These are phyloP conservation scores for Yarrowia keelungensis DNA, from an alignment of 805 yeast genomes.

Conservation along the genomic window DNA sequence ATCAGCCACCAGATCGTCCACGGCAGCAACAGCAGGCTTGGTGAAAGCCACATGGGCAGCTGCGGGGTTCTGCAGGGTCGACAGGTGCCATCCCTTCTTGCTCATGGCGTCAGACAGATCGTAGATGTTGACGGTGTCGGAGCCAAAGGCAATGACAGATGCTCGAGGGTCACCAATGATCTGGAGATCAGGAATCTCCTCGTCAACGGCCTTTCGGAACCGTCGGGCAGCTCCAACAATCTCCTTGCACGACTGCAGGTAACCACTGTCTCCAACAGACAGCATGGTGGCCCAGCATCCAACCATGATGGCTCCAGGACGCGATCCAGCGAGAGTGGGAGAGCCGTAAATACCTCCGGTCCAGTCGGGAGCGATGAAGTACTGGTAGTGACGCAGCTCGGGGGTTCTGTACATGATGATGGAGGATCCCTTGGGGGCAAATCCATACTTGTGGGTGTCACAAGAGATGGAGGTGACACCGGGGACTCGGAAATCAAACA, in stretches of 20 bases:
- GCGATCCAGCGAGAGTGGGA: slow-evolving; percentile 94
- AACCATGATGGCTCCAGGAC: slow-evolving; percentile 97
- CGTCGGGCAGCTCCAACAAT: slow-evolving; percentile 71
- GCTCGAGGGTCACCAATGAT: slow-evolving; percentile 85
- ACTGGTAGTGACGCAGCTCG: slow-evolving; percentile 77
- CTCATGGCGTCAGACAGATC: slow-evolving; percentile 75
- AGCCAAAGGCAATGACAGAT: slow-evolving; percentile 81
- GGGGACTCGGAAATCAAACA: slow-evolving; percentile 83
- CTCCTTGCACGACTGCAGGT: slow-evolving; percentile 65
- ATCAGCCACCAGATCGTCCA: slow-evolving; percentile 65
- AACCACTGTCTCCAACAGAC: slow-evolving; percentile 84
- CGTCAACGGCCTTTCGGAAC: slow-evolving; percentile 57
- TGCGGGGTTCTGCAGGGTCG: slow-evolving; percentile 85
- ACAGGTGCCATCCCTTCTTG: slow-evolving; percentile 85
- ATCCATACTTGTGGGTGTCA: slow-evolving; percentile 98
- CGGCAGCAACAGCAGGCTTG: slow-evolving; percentile 64
- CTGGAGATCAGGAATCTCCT: slow-evolving; percentile 61
- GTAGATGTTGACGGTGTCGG: slow-evolving; percentile 70
- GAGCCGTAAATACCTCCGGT: slow-evolving; percentile 95
- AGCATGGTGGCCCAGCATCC: slow-evolving; percentile 97
- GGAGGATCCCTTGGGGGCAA: slow-evolving; percentile 97
- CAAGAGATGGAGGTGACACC: slow-evolving; percentile 98
- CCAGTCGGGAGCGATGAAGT: slow-evolving; percentile 86
- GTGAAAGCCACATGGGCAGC: slow-evolving; percentile 93
- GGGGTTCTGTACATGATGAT: slow-evolving; percentile 83